Evolutionary conservation across 352 stramenopile genomes (phyloP).

Genomic region (Pythium myriotylum): DNA sequence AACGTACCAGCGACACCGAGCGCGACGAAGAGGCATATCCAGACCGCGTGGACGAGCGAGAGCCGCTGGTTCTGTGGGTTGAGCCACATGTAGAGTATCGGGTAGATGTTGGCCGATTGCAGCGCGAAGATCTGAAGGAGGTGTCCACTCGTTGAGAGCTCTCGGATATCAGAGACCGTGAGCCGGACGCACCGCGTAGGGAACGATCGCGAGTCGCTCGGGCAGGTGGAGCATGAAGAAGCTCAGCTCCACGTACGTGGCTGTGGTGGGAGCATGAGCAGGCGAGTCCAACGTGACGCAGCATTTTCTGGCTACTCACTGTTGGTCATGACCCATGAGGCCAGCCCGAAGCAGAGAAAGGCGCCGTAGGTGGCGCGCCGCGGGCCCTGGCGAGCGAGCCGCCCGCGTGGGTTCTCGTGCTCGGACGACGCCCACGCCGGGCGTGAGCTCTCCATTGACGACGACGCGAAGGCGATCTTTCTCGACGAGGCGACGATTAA

Average conservation of each 20-base stretch:
- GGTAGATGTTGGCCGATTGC: slow-evolving; percentile 72
- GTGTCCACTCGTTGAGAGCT: no score
- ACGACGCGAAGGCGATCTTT: neutral
- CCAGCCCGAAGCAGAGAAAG: slow-evolving; percentile 26
- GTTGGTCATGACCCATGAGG: slow-evolving; percentile 31
- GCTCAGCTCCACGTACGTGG: slow-evolving; percentile 63
- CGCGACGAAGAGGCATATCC: slow-evolving; percentile 53
- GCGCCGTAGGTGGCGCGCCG: slow-evolving; percentile 19
- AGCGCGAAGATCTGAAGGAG: slow-evolving; percentile 70
- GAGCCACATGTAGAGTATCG: slow-evolving; percentile 68
- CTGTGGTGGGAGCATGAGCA: slow-evolving; percentile 11
- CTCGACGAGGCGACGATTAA: slow-evolving; percentile 5
- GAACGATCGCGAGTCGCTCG: slow-evolving; percentile 65
- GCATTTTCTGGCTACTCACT: slow-evolving; percentile 16
- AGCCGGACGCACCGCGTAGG: slow-evolving; percentile 45
- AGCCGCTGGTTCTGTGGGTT: slow-evolving; percentile 46
- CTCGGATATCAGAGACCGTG: neutral
- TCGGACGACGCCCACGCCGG: slow-evolving; percentile 3
- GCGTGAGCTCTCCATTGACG: slow-evolving; percentile 6
- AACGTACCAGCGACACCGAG: slow-evolving; percentile 31
- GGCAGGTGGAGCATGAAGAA: slow-evolving; percentile 58
- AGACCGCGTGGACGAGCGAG: slow-evolving; percentile 47
- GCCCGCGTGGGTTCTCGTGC: slow-evolving; percentile 12
- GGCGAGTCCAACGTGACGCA: no score
- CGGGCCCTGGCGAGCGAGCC: slow-evolving; percentile 12